Conservation (phyloP, 1,284 basidiomycete species). For the Melanopsichium pennsylvanicum region DNA sequence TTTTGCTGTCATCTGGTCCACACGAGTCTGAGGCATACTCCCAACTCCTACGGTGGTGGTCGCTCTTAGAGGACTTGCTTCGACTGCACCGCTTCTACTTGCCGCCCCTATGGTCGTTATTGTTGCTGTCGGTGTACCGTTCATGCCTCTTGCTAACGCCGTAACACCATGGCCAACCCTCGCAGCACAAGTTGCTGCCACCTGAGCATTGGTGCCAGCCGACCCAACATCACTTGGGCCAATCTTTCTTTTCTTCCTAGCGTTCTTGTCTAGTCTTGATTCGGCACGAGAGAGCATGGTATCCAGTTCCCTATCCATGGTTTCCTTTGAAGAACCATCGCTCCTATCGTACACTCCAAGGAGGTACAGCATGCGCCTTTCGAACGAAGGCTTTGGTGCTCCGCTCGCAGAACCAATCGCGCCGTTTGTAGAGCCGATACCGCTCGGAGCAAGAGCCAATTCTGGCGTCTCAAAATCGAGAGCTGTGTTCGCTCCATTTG, state of each 20-base stretch:
- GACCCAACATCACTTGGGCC: conserved; percentile 4
- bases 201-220: not conserved
- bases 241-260: conserved; percentile 21
- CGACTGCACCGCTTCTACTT: no score
- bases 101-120: no score
- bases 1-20: no score
- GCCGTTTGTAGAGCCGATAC: not conserved
- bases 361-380: conserved; percentile 34
- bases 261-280: conserved; percentile 7
- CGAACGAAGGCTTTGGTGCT: conserved; percentile 21
- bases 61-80: no score
- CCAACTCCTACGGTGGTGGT: no score
- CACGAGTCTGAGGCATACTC: no score
- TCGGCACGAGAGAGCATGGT: conserved; percentile 18
- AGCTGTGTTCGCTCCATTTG: conserved; percentile 2
- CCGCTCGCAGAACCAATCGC: not conserved
- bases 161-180: no score
- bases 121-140: conserved; percentile 2
- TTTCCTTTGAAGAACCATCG: conserved; percentile 10
- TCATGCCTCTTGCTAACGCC: conserved; percentile 14
- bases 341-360: conserved; percentile 28
- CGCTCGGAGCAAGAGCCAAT: not conserved
- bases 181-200: no score
- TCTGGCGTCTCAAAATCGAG: conserved; percentile 22
- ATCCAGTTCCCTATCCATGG: conserved; percentile 32